Evolutionary conservation across 2,329 filamentous ascomycete species (phyloP).

Genomic region (Coniella vitis): DNA sequence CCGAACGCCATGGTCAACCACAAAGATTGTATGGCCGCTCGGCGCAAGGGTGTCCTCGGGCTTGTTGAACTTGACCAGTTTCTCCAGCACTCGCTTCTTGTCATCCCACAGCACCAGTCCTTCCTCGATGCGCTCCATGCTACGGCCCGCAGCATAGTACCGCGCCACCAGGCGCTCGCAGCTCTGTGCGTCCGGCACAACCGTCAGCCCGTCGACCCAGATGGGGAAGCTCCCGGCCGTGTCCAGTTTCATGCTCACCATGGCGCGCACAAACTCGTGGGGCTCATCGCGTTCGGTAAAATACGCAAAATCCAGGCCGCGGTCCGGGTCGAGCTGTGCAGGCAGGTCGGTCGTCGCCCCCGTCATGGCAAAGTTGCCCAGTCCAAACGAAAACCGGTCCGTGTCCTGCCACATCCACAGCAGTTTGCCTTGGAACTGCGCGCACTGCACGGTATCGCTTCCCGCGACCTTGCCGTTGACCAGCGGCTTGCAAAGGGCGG

Average conservation of each 20-base stretch:
- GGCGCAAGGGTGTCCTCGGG: slow-evolving; percentile 1
- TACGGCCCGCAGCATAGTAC: slow-evolving; percentile 7
- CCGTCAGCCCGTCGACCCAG: slow-evolving; percentile 14
- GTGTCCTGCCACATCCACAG: slow-evolving; percentile 18
- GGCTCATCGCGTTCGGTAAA: slow-evolving; percentile 7
- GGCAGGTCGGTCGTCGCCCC: slow-evolving; percentile 12
- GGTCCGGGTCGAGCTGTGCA: slow-evolving; percentile 4
- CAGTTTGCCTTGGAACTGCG: slow-evolving; percentile 5
- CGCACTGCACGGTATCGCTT: slow-evolving; percentile 15
- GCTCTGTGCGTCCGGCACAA: slow-evolving; percentile 1
- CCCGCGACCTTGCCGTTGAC: slow-evolving; percentile 14
- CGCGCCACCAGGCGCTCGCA: slow-evolving; percentile 6
- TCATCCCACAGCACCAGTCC: slow-evolving; percentile 13
- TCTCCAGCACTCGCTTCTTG: slow-evolving; percentile 3
- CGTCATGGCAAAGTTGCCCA: slow-evolving; percentile 15
- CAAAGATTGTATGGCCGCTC: slow-evolving; percentile 8
- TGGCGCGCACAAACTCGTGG: slow-evolving; percentile 6
- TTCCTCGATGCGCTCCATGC: slow-evolving; percentile 3
- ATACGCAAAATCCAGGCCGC: slow-evolving; percentile 8
- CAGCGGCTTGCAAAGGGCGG: slow-evolving; percentile 1
- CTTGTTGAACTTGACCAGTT: slow-evolving; percentile 3
- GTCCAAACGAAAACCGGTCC: slow-evolving; percentile 10
- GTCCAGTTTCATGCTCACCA: slow-evolving; percentile 8
- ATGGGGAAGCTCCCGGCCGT: slow-evolving; percentile 6
- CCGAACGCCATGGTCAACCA: slow-evolving; percentile 4